These are phyloP conservation scores for Populus euphratica DNA, from an alignment of 345 rosid species.

Conservation along the genomic window DNA sequence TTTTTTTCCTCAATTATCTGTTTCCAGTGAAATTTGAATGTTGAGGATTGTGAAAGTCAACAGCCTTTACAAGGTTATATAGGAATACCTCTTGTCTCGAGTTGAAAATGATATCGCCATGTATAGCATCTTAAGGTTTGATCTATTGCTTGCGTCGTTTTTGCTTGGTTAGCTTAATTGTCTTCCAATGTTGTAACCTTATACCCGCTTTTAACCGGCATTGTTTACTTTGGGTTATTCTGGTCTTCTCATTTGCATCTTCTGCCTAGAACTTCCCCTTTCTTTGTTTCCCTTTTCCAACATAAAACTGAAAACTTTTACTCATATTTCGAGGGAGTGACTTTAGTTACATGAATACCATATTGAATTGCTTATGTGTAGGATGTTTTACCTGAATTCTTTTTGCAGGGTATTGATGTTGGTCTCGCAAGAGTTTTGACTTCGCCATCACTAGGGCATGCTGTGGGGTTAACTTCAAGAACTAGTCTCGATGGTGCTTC, in stretches of 20 bases:
- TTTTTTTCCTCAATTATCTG: neutral
- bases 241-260: neutral
- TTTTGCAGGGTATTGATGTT: constrained; percentile 44
- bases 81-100: neutral
- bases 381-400: constrained; percentile 5
- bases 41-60: neutral
- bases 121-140: too few species aligned
- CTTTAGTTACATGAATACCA: too few species aligned
- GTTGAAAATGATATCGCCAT: too few species aligned
- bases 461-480: constrained; percentile 26
- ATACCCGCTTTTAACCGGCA: too few species aligned
- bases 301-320: too few species aligned
- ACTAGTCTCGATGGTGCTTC: constrained; percentile 21
- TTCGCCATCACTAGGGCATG: constrained; percentile 26
- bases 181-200: too few species aligned
- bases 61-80: neutral
- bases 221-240: too few species aligned
- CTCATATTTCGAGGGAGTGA: too few species aligned
- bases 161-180: too few species aligned
- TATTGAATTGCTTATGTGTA: neutral
- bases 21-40: neutral
- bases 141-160: too few species aligned
- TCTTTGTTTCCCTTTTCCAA: too few species aligned
- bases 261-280: too few species aligned
- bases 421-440: constrained; percentile 35